Evolutionary conservation across 2,329 filamentous ascomycete species (phyloP), one percentile per base, ranked within the genome.

Genomic region (Aspergillus aculeatus): DNA sequence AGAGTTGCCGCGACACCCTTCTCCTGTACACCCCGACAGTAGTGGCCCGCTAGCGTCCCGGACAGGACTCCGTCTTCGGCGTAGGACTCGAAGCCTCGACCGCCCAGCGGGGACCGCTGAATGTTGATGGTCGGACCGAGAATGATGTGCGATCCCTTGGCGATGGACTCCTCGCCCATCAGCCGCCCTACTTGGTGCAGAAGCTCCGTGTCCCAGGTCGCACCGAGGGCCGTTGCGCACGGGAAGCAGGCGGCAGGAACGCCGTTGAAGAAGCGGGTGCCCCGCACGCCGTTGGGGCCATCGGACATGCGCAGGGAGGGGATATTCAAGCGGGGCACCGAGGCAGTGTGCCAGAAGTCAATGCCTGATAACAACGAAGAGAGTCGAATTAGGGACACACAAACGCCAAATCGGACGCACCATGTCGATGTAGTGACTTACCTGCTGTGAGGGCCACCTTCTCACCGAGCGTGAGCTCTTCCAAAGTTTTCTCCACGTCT

Each of bases 51-150:
- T 61, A 92, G 78, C 63, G 87, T 89, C 32, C 90, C 90, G 0
- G 90, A 91, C 5, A 96, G 81, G 10, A 88, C 83, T 0, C 91
- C 91, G 66, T 95, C 91, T 73, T 95, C 91, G 0, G 89, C 92
- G 73, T 92, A 95, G 0, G 90, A 92, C 75, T 96, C 91, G 66
- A 95, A 96, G 64, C 92, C 92, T 61, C 91, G 84, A 19, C 91
- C 91, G n/a, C 91, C 91, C 0, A 95, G 81, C 0, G 91, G 91
- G 53, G 90, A 90, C 16, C 91, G 85, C 69, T 95, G 91, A 81
- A 92, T 88, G 77, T 91, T 92, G 35, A 92, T 87, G 0, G 90
- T 93, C 2, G 90, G 90, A 0, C 88, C 90, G 9, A 94, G 82
- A 4, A 93, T 80, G 35, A 93, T 83, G 61, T 92, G 83, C 29